Percentiles rank a stretch among this genome's conserved stretches.
Evolutionary conservation across 352 stramenopile species (phyloP).

Genomic region (Globisporangium alternatum): DNA sequence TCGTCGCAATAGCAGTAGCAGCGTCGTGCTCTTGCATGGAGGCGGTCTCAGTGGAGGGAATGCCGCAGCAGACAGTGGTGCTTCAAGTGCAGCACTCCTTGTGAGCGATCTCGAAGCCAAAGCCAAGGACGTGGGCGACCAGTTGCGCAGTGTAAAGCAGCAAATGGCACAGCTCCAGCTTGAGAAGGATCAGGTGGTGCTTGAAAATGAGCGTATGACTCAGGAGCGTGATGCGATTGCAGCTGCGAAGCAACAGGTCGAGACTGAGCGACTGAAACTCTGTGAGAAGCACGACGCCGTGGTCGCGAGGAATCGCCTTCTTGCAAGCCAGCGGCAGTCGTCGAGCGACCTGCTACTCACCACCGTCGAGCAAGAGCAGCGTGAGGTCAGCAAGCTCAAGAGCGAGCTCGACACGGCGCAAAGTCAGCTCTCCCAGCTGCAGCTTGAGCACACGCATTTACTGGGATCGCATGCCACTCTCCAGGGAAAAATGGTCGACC

Average conservation of each 20-base stretch:
- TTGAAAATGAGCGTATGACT: slow-evolving; percentile 10
- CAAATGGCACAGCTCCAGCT: slow-evolving; percentile 13
- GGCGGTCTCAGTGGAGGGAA: not conserved
- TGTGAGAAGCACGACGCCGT: slow-evolving; percentile 12
- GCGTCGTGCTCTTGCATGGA: slow-evolving; percentile 13
- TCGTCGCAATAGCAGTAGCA: slow-evolving; percentile 13
- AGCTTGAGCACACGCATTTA: slow-evolving; percentile 18
- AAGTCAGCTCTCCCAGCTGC: slow-evolving; percentile 16
- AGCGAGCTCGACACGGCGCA: slow-evolving; percentile 1
- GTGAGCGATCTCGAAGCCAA: slow-evolving; percentile 28
- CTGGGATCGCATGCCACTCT: slow-evolving; percentile 19
- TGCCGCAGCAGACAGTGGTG: not conserved
- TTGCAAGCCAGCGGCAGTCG: slow-evolving; percentile 7
- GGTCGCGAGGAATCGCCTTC: not conserved
- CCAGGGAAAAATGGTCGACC: slow-evolving; percentile 26
- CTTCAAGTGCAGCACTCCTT: slow-evolving; percentile 11
- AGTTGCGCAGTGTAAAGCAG: slow-evolving; percentile 10
- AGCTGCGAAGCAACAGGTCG: slow-evolving; percentile 4
- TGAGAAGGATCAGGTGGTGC: slow-evolving; percentile 3
- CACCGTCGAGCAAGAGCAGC: slow-evolving; percentile 10
- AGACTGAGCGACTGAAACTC: slow-evolving; percentile 1
- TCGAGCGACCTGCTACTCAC: not conserved
- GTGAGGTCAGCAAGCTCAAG: not conserved
- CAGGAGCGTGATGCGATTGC: slow-evolving; percentile 26
- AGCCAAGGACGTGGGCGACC: slow-evolving; percentile 24